Conservation (phyloP, 257 asterid genomes). For the Nicotiana attenuata region DNA sequence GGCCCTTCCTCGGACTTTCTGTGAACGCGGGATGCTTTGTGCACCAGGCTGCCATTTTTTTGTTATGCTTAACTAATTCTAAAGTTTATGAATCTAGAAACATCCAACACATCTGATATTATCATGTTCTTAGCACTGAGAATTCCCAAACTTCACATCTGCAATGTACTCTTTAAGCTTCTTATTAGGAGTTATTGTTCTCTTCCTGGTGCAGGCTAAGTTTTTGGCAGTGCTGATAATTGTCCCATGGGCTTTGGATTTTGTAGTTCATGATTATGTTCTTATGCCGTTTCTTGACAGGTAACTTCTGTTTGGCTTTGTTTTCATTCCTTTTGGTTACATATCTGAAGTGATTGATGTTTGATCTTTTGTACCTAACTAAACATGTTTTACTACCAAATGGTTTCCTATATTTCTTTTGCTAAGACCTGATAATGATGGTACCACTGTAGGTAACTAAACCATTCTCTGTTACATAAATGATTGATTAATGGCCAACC, state of each 20-base stretch:
- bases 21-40: too few relatives aligned
- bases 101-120: background rate
- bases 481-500: conserved; percentile 1
- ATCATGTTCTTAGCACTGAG: background rate
- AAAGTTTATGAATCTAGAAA: background rate
- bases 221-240: conserved; percentile 77
- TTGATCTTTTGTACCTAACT: background rate
- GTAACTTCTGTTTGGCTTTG: conserved; percentile 33
- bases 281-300: conserved; percentile 98
- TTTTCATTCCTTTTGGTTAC: background rate
- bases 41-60: too few relatives aligned
- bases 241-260: conserved; percentile 81
- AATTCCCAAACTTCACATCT: background rate
- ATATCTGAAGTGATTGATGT: background rate
- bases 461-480: background rate
- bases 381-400: background rate
- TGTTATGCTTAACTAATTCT: background rate
- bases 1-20: too few relatives aligned
- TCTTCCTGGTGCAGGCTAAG: conserved; percentile 69
- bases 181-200: background rate
- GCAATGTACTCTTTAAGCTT: background rate
- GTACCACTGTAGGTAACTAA: background rate
- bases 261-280: conserved; percentile 82
- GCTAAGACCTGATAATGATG: background rate
- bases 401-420: background rate